Evolutionary conservation across 257 asterid species (phyloP).

Genomic region (Solanum ossicruentum): DNA sequence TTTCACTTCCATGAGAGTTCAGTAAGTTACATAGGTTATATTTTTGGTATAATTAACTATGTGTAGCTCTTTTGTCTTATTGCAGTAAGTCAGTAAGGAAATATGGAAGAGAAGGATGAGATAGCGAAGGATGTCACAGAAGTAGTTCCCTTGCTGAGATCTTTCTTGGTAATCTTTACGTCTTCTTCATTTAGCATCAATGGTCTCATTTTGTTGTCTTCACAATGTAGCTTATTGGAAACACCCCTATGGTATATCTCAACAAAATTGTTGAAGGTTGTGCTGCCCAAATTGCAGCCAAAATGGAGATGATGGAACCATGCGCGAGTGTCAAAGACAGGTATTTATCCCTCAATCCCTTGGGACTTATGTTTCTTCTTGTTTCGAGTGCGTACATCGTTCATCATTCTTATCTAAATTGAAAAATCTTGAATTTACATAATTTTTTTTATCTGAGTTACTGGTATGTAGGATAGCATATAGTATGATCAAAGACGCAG

Average conservation of each 20-base stretch:
- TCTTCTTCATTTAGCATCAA: not conserved
- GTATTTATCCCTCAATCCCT: not conserved
- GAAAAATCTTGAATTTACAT: not conserved
- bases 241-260: slow-evolving; percentile 41
- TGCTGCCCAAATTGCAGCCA: slow-evolving; percentile 28
- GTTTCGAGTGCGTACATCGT: not conserved
- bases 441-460: not conserved
- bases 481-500: slow-evolving; percentile 44
- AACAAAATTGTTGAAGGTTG: slow-evolving; percentile 32
- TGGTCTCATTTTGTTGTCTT: not conserved
- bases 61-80: not conserved
- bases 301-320: slow-evolving; percentile 37
- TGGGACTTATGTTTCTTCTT: not conserved
- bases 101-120: slow-evolving; percentile 15
- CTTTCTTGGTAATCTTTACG: not conserved
- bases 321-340: slow-evolving; percentile 39
- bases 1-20: not conserved
- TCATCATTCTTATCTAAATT: not conserved
- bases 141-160: slow-evolving; percentile 3
- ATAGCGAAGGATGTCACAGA: slow-evolving; percentile 29
- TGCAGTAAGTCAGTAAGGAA: slow-evolving; percentile 1
- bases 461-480: slow-evolving; percentile 23
- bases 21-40: not conserved
- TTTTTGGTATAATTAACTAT: not conserved
- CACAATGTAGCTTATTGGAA: slow-evolving; percentile 19